Evolutionary conservation across 1,284 basidiomycete species (phyloP).

Genomic region (Gymnopus androsaceus): DNA sequence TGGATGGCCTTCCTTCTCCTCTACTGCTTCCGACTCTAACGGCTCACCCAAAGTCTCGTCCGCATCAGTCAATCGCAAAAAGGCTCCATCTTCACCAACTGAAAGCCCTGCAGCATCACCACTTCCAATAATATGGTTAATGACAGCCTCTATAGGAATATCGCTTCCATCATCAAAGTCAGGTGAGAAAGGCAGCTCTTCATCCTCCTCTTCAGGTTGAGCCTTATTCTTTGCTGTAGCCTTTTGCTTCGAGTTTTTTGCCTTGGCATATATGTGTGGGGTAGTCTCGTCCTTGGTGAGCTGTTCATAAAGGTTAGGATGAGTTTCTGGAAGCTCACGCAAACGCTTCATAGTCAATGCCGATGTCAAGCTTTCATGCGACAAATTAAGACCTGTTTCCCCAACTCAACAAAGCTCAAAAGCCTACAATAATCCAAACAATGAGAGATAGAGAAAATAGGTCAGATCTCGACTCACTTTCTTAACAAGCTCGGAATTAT

Average conservation of each 20-base stretch:
- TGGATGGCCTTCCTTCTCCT: no score
- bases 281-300: not conserved
- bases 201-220: no score
- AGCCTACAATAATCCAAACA: not conserved
- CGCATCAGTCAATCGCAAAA: no score
- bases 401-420: not conserved
- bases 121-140: not conserved
- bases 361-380: not conserved
- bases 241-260: not conserved
- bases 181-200: not conserved
- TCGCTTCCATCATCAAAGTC: not conserved
- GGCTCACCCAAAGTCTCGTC: no score
- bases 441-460: not conserved
- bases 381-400: not conserved
- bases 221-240: no score
- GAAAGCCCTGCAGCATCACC: no score
- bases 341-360: not conserved
- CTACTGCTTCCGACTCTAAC: no score
- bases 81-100: no score
- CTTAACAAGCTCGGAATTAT: not conserved
- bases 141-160: not conserved
- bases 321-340: not conserved
- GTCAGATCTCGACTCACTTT: not conserved
- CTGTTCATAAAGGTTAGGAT: not conserved
- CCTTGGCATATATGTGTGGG: not conserved